Evolutionary conservation across 306 rosid genomes (phyloP).

Genomic region (Vicia villosa): DNA sequence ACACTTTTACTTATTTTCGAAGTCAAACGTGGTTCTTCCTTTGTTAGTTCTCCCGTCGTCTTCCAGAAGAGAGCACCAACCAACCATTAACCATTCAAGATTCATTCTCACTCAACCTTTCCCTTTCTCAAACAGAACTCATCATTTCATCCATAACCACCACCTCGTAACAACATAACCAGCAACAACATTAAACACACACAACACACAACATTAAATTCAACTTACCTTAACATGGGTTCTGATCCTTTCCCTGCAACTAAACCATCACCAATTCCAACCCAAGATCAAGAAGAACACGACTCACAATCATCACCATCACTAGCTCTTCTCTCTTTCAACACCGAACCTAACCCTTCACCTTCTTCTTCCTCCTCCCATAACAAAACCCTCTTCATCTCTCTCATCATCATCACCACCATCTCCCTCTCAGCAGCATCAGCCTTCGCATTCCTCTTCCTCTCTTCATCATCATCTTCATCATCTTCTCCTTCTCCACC

Average conservation of each 20-base stretch:
- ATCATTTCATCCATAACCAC: slow-evolving; percentile 28
- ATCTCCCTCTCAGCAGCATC: slow-evolving; percentile 66
- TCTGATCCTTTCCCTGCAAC: slow-evolving; percentile 52
- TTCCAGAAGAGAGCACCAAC: too few species aligned
- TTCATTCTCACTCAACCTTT: slow-evolving; percentile 33
- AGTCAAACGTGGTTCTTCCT: too few species aligned
- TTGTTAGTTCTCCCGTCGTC: too few species aligned
- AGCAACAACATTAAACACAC: slow-evolving; percentile 1
- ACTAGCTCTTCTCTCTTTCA: slow-evolving; percentile 69
- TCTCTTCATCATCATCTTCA: slow-evolving; percentile 33
- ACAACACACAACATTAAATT: background rate
- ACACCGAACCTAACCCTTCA: slow-evolving; percentile 49
- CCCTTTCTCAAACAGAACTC: background rate
- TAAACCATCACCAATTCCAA: slow-evolving; percentile 47
- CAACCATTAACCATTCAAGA: too few species aligned
- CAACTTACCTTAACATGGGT: slow-evolving; percentile 49
- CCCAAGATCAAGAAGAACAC: slow-evolving; percentile 66
- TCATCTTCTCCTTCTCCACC: background rate
- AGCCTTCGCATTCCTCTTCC: slow-evolving; percentile 76
- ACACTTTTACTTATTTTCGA: too few species aligned
- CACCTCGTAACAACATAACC: background rate
- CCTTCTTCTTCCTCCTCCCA: slow-evolving; percentile 31
- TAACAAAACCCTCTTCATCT: slow-evolving; percentile 61
- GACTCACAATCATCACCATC: slow-evolving; percentile 54
- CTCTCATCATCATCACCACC: slow-evolving; percentile 59